Conservation (phyloP, 2,329 filamentous ascomycete genomes). For the Ophiostoma angusticollis region DNA sequence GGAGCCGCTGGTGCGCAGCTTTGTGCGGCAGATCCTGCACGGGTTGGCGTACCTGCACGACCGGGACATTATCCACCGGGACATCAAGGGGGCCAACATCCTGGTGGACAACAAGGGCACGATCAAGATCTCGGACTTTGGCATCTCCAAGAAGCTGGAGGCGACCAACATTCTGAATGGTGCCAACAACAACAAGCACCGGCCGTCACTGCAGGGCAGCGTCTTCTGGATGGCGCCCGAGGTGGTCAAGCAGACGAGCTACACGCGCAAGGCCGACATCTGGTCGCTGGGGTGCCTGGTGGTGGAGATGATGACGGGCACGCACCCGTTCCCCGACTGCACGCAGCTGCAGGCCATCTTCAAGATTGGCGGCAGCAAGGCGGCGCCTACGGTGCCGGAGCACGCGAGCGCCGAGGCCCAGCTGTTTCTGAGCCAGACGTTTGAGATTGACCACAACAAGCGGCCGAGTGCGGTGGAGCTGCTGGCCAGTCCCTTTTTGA, state of each 20-base stretch:
- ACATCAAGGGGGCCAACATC: slow-evolving; percentile 98
- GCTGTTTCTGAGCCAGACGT: slow-evolving; percentile 74
- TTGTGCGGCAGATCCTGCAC: slow-evolving; percentile 87
- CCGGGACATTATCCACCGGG: slow-evolving; percentile 91
- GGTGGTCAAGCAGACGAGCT: slow-evolving; percentile 93
- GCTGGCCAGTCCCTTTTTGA: slow-evolving; percentile 69
- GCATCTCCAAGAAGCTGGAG: slow-evolving; percentile 95
- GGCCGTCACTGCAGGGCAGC: slow-evolving; percentile 80
- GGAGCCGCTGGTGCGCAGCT: slow-evolving; percentile 88
- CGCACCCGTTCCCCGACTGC: slow-evolving; percentile 92
- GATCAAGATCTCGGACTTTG: slow-evolving; percentile 98
- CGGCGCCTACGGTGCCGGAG: slow-evolving; percentile 78
- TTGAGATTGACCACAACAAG: slow-evolving; percentile 90
- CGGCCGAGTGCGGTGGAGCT: slow-evolving; percentile 86
- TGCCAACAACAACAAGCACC: slow-evolving; percentile 53
- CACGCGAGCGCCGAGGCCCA: slow-evolving; percentile 73
- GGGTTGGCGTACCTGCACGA: slow-evolving; percentile 89
- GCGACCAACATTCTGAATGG: slow-evolving; percentile 69
- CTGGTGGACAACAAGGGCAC: slow-evolving; percentile 97
- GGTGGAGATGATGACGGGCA: slow-evolving; percentile 98
- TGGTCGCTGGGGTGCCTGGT: slow-evolving; percentile 96
- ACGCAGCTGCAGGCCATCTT: slow-evolving; percentile 97
- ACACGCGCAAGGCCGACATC: slow-evolving; percentile 96
- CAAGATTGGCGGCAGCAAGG: slow-evolving; percentile 84
- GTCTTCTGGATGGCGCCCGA: slow-evolving; percentile 99